Percentiles rank a stretch among this genome's conserved stretches.
These are phyloP conservation scores for Erythrophleum ivorense DNA, from an alignment of 331 rosid genomes.

Conservation along the genomic window DNA sequence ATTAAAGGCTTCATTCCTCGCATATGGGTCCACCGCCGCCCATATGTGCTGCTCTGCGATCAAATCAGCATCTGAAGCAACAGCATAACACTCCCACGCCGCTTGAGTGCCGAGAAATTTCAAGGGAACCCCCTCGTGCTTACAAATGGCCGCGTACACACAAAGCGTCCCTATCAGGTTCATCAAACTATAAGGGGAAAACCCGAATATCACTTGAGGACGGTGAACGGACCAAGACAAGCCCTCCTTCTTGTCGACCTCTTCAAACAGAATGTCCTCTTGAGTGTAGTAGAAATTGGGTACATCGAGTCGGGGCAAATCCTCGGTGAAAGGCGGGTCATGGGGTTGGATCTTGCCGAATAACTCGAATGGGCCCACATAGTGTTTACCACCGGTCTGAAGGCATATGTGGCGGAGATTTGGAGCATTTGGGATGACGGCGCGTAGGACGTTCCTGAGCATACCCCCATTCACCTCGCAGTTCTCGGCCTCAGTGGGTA, in stretches of 20 bases:
- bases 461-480: slow-evolving; percentile 62
- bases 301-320: slow-evolving; percentile 55
- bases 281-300: slow-evolving; percentile 70
- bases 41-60: slow-evolving; percentile 75
- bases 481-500: slow-evolving; percentile 55
- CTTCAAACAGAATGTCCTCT: slow-evolving; percentile 63
- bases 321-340: slow-evolving; percentile 71
- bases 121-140: slow-evolving; percentile 61
- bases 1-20: slow-evolving; percentile 69
- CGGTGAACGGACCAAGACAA: slow-evolving; percentile 67
- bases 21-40: slow-evolving; percentile 80
- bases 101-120: slow-evolving; percentile 58
- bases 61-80: slow-evolving; percentile 66
- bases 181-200: slow-evolving; percentile 67
- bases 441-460: slow-evolving; percentile 60
- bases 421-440: slow-evolving; percentile 59
- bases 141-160: slow-evolving; percentile 66
- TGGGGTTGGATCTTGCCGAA: slow-evolving; percentile 40
- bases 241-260: slow-evolving; percentile 46
- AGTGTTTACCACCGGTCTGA: slow-evolving; percentile 65
- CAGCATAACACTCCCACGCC: slow-evolving; percentile 58
- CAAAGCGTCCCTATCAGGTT: slow-evolving; percentile 56
- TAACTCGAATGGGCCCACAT: slow-evolving; percentile 53
- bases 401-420: slow-evolving; percentile 67
- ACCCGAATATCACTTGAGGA: slow-evolving; percentile 60